phyloP scores from a whole-genome alignment of 139 green algal genomes.

The Pseudopediastrum boryanum region DNA sequence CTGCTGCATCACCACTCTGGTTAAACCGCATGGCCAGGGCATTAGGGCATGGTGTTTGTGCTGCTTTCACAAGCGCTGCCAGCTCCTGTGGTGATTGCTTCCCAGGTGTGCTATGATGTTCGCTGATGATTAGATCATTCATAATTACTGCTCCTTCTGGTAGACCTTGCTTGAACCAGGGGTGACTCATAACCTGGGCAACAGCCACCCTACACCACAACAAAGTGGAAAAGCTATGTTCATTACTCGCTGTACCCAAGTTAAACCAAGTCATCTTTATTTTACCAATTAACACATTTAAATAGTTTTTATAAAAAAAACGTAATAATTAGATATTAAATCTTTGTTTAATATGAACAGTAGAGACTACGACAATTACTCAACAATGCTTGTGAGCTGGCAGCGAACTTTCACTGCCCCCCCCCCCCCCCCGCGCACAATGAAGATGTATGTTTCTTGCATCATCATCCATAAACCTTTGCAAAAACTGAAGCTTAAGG shows the following conservation, averaged over 20 bases:
- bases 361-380: not conserved
- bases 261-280: not conserved
- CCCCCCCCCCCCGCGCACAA: no score
- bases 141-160: constrained; percentile 50
- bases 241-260: not conserved
- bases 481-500: no score
- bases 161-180: constrained; percentile 57
- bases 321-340: not conserved
- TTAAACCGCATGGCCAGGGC: not conserved
- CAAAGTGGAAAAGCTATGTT: not conserved
- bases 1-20: not conserved
- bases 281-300: not conserved
- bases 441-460: no score
- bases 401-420: no score
- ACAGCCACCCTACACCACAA: constrained; percentile 32
- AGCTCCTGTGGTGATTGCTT: constrained; percentile 22
- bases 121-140: no score
- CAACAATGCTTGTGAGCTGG: not conserved
- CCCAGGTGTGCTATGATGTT: constrained; percentile 21
- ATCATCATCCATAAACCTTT: no score
- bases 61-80: constrained; percentile 23
- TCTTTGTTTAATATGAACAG: not conserved
- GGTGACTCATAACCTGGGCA: constrained; percentile 47
- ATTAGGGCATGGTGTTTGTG: not conserved
- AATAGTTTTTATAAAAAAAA: not conserved